Conservation (phyloP, 2,329 filamentous ascomycete genomes). For the Dichotomopilus funicola region DNA sequence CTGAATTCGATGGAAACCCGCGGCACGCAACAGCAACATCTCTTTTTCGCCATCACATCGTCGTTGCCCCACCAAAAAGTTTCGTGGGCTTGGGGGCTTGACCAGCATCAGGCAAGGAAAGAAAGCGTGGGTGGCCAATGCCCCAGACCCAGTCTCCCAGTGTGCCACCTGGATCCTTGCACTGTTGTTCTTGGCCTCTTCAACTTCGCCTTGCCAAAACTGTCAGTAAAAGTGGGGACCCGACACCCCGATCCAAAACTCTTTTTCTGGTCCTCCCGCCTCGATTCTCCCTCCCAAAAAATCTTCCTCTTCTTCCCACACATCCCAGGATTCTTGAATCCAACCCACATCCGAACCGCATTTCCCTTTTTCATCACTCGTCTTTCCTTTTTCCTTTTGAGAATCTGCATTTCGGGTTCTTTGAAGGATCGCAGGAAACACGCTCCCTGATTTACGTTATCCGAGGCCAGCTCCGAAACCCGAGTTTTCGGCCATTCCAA, state of each 20-base stretch:
- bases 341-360: conserved; percentile 23
- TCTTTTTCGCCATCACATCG: conserved; percentile 9
- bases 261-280: conserved; percentile 14
- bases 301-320: conserved; percentile 21
- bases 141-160: conserved; percentile 6
- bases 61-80: conserved; percentile 1
- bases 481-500: conserved; percentile 3
- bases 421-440: conserved; percentile 36
- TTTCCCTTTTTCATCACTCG: conserved; percentile 27
- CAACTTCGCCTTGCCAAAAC: conserved; percentile 18
- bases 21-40: neutral
- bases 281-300: conserved; percentile 1
- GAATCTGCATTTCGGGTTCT: conserved; percentile 34
- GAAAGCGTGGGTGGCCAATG: conserved; percentile 9
- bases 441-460: conserved; percentile 22
- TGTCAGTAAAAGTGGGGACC: conserved; percentile 17
- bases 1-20: neutral
- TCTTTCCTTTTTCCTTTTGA: conserved; percentile 40
- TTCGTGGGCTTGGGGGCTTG: neutral
- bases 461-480: conserved; percentile 12
- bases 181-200: conserved; percentile 4
- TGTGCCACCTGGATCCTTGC: conserved; percentile 3
- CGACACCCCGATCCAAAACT: conserved; percentile 21
- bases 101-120: neutral
- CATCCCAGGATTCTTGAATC: conserved; percentile 30